phyloP scores from a whole-genome alignment of 257 asterid genomes.

The Ballota nigra region DNA sequence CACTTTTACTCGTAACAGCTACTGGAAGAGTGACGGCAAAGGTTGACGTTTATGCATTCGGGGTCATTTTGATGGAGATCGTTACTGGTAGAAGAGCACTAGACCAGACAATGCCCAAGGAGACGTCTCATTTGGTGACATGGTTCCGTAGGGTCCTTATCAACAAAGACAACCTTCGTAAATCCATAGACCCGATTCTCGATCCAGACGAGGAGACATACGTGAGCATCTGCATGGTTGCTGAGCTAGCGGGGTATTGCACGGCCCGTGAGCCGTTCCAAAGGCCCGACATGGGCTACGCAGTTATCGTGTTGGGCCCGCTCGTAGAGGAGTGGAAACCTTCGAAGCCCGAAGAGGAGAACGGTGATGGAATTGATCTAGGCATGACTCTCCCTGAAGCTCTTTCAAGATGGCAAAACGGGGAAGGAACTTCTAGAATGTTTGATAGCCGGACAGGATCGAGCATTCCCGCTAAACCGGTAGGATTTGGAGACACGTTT shows the following conservation, averaged over 20 bases:
- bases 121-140: conserved; percentile 75
- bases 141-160: conserved; percentile 85
- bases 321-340: conserved; percentile 90
- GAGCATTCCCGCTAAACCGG: conserved; percentile 68
- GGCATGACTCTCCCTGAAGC: conserved; percentile 81
- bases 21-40: conserved; percentile 90
- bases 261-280: conserved; percentile 80
- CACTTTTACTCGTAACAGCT: conserved; percentile 41
- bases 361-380: conserved; percentile 52
- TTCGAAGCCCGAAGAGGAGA: conserved; percentile 40
- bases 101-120: conserved; percentile 75
- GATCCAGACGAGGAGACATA: conserved; percentile 63
- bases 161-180: conserved; percentile 61
- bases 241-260: conserved; percentile 91
- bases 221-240: conserved; percentile 74
- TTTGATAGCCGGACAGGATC: conserved; percentile 63
- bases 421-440: conserved; percentile 88
- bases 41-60: conserved; percentile 88
- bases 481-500: conserved; percentile 63
- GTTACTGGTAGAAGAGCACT: conserved; percentile 78
- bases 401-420: conserved; percentile 78
- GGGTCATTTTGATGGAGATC: conserved; percentile 83
- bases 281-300: conserved; percentile 95
- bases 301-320: conserved; percentile 77
- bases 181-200: conserved; percentile 64